Evolutionary conservation across 768 basidiomycete genomes (phyloP).

Genomic region (Podaxis sp.): DNA sequence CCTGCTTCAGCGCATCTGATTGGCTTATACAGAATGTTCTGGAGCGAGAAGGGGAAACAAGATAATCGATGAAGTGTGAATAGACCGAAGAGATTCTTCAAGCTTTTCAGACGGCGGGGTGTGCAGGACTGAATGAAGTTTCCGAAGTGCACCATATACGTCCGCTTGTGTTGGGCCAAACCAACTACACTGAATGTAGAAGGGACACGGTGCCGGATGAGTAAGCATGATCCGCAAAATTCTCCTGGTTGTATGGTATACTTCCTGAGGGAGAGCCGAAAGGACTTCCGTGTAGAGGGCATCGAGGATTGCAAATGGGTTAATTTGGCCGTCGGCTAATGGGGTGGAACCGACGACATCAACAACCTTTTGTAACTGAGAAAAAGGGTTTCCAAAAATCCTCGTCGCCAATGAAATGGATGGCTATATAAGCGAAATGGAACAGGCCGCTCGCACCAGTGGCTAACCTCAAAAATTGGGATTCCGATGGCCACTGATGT

Average conservation of each 20-base stretch:
- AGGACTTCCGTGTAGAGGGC: constrained; percentile 10
- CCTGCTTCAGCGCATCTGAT: too few species aligned
- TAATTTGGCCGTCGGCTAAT: too few species aligned
- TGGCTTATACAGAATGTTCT: neutral
- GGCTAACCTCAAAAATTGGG: constrained; percentile 17
- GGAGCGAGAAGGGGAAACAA: neutral
- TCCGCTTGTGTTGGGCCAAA: neutral
- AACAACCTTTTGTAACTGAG: constrained; percentile 11
- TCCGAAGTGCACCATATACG: neutral
- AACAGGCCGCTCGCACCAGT: constrained; percentile 25
- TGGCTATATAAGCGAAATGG: constrained; percentile 24
- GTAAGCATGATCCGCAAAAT: neutral
- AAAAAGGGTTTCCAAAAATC: neutral
- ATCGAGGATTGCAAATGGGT: constrained; percentile 12
- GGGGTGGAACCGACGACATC: neutral
- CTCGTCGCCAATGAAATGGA: constrained; percentile 22
- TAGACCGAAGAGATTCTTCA: neutral
- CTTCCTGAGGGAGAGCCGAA: neutral
- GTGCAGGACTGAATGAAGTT: neutral
- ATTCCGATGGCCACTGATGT: constrained; percentile 21
- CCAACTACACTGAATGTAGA: neutral
- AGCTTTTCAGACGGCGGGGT: neutral
- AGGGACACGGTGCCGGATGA: neutral
- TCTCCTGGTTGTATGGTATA: neutral
- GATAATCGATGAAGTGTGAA: constrained; percentile 1